Base-by-base conservation (phyloP, 2,329 filamentous ascomycete species). In the Alternaria arbusti region DNA sequence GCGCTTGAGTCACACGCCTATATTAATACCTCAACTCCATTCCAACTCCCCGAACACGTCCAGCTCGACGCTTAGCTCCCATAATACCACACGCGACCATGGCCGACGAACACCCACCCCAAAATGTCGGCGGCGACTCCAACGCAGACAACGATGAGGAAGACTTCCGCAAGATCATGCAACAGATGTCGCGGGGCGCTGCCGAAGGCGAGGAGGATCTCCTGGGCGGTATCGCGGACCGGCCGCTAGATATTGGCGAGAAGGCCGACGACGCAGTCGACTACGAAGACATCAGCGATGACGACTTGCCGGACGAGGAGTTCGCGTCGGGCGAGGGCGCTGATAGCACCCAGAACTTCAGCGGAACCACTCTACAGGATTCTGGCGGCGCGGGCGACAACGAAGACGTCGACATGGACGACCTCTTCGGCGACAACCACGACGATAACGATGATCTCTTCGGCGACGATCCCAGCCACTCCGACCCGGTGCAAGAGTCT, bases 191-290 rank as follows among this genome's bases (percentile, higher is more conserved):
- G 17, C 64, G 64, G n/a, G 70, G 65, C 10, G 67, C 68, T 23
- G 66, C 67, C 1, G 64, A 70, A 22, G 65, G 67, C 4, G 72
- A 69, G n/a, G 68, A 65, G 13, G 61, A 72, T 25, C 71, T 76
- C 23, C 56, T 75, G 8, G 71, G 70, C 6, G 73, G 72, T 30
- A 58, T 80, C 40, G 74, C 75, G 32, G 66, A 65, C 43, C 68
- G 74, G 32, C 75, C 79, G 57, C 78, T 86, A 56, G 83, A 84
- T 56, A 70, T 78, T 56, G 86, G 85, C 20, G 91, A 93, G 78
- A 99, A 99, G 80, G 95, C 94, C 58, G 94, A 94, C 64, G 92
- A 98, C 81, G 96, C 96, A 44, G 83, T 96, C 66, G 96, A 99
- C 76, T 99, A 86, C 72, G 93, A 92, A 76, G 93, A 97, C 75